Evolutionary conservation across 768 basidiomycete species (phyloP), one percentile per base, ranked within the genome.

Genomic region (Tylopilus sp.): DNA sequence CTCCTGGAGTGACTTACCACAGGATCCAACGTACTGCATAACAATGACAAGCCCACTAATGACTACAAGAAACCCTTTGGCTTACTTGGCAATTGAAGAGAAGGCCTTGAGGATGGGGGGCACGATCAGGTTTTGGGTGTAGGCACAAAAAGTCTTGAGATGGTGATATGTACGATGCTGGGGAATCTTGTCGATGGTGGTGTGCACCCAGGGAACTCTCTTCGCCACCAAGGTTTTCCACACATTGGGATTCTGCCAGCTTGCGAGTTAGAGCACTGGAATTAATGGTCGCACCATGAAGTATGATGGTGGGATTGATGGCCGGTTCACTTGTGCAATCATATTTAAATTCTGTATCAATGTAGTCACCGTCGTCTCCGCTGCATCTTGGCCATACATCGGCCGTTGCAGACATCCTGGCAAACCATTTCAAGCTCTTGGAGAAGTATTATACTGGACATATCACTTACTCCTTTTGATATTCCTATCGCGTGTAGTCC

Each of bases 1-100:
- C n/a, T n/a, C n/a, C n/a, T n/a, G n/a, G n/a, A n/a, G n/a, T n/a
- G n/a, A n/a, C n/a, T n/a, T n/a, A n/a, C n/a, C n/a, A n/a, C n/a
- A n/a, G n/a, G n/a, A n/a, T n/a, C n/a, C n/a, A n/a, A n/a, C n/a
- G n/a, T n/a, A n/a, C n/a, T n/a, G n/a, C n/a, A n/a, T n/a, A n/a
- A n/a, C n/a, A n/a, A n/a, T 98, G 63, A 98, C 94, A 60, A 97
- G 97, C 71, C 98, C 97, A 62, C 92, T 91, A 44, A 99, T 98
- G 35, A 97, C 95, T 40, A 95, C 91, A 40, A 99, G 79, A 64
- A 99, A 98, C 66, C 98, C 97, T 70, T 98, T 95, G 4, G 97
- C 97, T 71, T 95, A 93, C 63, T 95, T 92, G 20, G 95, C 95
- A 55, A 98, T 94, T 4, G 97, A 93, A 21, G 92, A 94, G 69